These are phyloP conservation scores for Acidiella bohemica DNA, from an alignment of 495 filamentous ascomycete genomes.

Conservation along the genomic window DNA sequence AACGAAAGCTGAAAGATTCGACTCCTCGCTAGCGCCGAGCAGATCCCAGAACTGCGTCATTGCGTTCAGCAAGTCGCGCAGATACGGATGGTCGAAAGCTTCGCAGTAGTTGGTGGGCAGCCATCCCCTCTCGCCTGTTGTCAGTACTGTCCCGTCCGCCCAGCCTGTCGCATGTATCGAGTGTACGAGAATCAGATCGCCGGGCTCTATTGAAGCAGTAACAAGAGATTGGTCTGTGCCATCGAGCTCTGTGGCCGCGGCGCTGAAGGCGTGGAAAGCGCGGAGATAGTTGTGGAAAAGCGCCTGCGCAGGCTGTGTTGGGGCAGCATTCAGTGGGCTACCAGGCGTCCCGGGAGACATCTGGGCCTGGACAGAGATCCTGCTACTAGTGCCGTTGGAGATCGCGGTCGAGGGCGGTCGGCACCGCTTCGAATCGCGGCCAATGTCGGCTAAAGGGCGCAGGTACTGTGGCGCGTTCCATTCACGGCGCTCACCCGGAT, in stretches of 20 bases:
- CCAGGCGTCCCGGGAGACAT: too few species aligned
- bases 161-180: constrained; percentile 97
- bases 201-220: constrained; percentile 73
- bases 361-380: too few species aligned
- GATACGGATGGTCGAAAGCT: constrained; percentile 73
- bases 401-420: too few species aligned
- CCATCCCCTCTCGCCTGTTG: constrained; percentile 85
- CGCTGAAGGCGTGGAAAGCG: constrained; percentile 90
- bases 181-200: constrained; percentile 88
- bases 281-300: constrained; percentile 89
- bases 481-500: too few species aligned
- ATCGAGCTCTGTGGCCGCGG: constrained; percentile 54
- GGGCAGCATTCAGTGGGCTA: too few species aligned
- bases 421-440: too few species aligned
- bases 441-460: too few species aligned
- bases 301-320: neutral
- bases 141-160: constrained; percentile 92
- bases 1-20: constrained; percentile 54
- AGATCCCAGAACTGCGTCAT: constrained; percentile 89
- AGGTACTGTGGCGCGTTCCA: too few species aligned
- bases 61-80: constrained; percentile 72
- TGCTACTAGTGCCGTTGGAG: too few species aligned
- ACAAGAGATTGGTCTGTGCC: constrained; percentile 47
- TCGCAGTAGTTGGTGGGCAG: constrained; percentile 98
- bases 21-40: constrained; percentile 52